A percentile compares a stretch with the other conserved stretches of the same genome.
These are phyloP conservation scores for Nitzschia sp. DNA, from an alignment of 108 stramenopile species.

Conservation along the genomic window DNA sequence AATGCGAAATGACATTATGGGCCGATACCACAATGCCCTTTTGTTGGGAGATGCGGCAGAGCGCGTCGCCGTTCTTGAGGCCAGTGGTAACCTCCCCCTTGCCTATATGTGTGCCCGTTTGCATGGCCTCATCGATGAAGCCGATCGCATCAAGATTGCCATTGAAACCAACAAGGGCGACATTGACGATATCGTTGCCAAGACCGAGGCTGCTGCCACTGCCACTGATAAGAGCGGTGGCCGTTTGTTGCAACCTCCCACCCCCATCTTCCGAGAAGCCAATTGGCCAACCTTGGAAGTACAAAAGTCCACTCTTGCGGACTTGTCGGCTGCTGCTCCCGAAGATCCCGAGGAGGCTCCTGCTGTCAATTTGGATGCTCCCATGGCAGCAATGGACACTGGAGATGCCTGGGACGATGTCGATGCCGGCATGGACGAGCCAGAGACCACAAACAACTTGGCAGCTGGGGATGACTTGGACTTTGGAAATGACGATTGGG, in stretches of 20 bases:
- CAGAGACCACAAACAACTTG: conserved; percentile 28
- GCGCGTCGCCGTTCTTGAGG: conserved; percentile 91
- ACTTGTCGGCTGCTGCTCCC: conserved; percentile 63
- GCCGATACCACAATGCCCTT: conserved; percentile 95
- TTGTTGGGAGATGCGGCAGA: conserved; percentile 94
- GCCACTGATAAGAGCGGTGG: conserved; percentile 45
- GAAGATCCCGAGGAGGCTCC: conserved; percentile 62
- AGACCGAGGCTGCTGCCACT: conserved; percentile 39
- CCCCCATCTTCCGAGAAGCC: conserved; percentile 85
- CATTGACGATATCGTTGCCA: conserved; percentile 74
- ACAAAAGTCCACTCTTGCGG: conserved; percentile 84
- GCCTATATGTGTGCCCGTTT: conserved; percentile 90
- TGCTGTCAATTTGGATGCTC: conserved; percentile 38
- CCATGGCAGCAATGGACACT: conserved; percentile 48
- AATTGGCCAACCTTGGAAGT: conserved; percentile 95
- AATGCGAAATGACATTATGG: conserved; percentile 94
- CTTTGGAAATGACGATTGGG: conserved; percentile 82
- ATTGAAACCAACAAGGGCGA: conserved; percentile 86
- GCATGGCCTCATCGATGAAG: conserved; percentile 92
- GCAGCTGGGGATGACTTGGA: conserved; percentile 67
- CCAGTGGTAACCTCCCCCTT: conserved; percentile 89
- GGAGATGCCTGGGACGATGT: conserved; percentile 56
- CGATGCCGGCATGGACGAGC: conserved; percentile 47
- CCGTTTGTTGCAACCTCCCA: conserved; percentile 92
- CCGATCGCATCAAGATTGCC: conserved; percentile 85